Percentiles rank a stretch among this genome's conserved stretches.
Conservation (phyloP, 2,329 filamentous ascomycete genomes). For the Penicillium brevicompactum region DNA sequence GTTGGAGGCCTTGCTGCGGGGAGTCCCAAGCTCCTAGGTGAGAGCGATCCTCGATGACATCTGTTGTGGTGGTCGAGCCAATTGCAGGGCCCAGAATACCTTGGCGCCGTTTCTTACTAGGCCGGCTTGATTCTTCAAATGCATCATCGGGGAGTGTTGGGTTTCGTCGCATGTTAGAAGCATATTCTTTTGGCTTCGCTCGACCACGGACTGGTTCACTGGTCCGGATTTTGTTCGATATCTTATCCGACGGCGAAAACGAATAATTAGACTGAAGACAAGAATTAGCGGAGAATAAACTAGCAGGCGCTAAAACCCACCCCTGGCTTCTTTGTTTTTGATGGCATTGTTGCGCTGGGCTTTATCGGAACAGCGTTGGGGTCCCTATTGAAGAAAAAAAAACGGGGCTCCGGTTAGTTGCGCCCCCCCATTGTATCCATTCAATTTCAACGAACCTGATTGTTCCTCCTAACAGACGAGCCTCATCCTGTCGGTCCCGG, state of each 20-base stretch:
- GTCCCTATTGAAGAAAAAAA: conserved; percentile 11
- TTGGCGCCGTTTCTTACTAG: conserved; percentile 34
- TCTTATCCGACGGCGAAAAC: conserved; percentile 27
- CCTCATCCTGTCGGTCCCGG: conserved; percentile 22
- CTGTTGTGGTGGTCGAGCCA: not conserved
- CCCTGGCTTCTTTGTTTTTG: conserved; percentile 23
- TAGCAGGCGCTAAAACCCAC: conserved; percentile 15
- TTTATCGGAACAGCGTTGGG: conserved; percentile 29
- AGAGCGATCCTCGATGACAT: not conserved
- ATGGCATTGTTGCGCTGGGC: conserved; percentile 27
- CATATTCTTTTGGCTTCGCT: conserved; percentile 16
- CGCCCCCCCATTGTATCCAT: not conserved
- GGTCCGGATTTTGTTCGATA: conserved; percentile 28
- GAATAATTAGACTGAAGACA: conserved; percentile 15
- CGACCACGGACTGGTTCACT: conserved; percentile 37
- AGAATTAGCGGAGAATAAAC: conserved; percentile 1
- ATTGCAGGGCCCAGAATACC: conserved; percentile 15
- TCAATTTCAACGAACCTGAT: conserved; percentile 12
- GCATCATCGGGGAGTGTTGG: conserved; percentile 11
- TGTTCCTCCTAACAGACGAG: conserved; percentile 20
- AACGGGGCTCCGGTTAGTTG: not conserved
- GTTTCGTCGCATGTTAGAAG: not conserved
- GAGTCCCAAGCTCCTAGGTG: not conserved
- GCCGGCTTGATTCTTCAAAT: conserved; percentile 23
- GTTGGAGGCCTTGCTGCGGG: not conserved